Percentiles rank a stretch among this genome's conserved stretches.
phyloP scores from a whole-genome alignment of 306 rosid species.

The Castanea mollissima region DNA sequence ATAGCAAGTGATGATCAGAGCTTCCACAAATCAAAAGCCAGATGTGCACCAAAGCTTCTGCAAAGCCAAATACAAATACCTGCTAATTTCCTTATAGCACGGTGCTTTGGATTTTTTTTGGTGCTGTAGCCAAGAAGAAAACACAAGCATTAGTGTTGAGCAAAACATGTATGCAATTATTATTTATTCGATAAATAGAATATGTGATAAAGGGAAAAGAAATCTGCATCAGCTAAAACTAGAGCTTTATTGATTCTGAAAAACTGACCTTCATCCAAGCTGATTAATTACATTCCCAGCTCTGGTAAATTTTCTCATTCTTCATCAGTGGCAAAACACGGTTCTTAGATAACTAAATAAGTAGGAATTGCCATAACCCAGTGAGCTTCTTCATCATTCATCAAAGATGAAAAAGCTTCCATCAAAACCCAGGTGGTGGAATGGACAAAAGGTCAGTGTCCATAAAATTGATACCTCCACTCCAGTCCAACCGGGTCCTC shows the following conservation, averaged over 20 bases:
- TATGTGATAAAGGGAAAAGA: not conserved
- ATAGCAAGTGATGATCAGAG: conserved; percentile 25
- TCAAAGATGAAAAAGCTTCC: conserved; percentile 54
- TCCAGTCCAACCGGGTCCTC: conserved; percentile 64
- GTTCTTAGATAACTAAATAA: conserved; percentile 21
- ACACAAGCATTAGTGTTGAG: not conserved
- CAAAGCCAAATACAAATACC: conserved; percentile 21
- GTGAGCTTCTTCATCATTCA: conserved; percentile 37
- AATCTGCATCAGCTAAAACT: not conserved
- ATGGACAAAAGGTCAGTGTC: conserved; percentile 21
- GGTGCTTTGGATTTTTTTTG: conserved; percentile 12
- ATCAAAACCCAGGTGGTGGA: conserved; percentile 62
- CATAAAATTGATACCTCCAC: conserved; percentile 34
- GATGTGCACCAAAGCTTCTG: conserved; percentile 30
- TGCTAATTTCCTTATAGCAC: conserved; percentile 20
- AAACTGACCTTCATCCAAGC: conserved; percentile 61
- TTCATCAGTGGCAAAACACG: conserved; percentile 24
- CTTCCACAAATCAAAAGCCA: conserved; percentile 28
- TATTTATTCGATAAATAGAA: not conserved
- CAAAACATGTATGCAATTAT: not conserved
- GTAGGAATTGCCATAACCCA: conserved; percentile 18
- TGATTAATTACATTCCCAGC: conserved; percentile 43
- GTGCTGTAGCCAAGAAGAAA: conserved; percentile 28
- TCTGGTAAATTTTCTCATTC: conserved; percentile 28
- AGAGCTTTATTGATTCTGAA: not conserved